A percentile compares a stretch with the other conserved stretches of the same genome.
Evolutionary conservation across 176 grass and related monocot species (phyloP).

Genomic region (Pharus latifolius): DNA sequence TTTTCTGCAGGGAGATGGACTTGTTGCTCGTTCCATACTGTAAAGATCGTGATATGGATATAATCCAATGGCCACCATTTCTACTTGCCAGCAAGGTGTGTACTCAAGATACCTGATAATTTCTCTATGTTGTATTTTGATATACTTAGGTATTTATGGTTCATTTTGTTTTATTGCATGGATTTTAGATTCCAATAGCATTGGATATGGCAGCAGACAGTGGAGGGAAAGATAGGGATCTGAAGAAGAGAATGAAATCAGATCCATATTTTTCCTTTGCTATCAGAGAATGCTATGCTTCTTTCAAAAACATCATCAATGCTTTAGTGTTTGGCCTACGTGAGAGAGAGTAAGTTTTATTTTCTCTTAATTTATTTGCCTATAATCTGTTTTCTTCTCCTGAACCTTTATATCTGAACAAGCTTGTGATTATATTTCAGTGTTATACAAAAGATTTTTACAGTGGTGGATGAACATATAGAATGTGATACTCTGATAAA

Average conservation of each 20-base stretch:
- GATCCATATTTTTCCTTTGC: constrained; percentile 78
- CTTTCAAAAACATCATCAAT: constrained; percentile 84
- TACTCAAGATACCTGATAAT: constrained; percentile 4
- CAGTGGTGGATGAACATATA: constrained; percentile 48
- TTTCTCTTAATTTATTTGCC: background rate
- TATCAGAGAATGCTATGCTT: constrained; percentile 85
- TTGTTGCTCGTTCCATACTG: constrained; percentile 95
- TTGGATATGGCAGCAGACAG: constrained; percentile 96
- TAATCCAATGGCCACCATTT: constrained; percentile 98
- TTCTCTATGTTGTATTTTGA: constrained; percentile 5
- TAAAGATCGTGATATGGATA: constrained; percentile 65
- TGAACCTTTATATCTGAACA: background rate
- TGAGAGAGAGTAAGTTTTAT: constrained; percentile 54
- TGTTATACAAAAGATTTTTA: constrained; percentile 62
- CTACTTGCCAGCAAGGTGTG: constrained; percentile 95
- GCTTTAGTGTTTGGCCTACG: constrained; percentile 50
- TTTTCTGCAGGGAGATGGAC: constrained; percentile 65
- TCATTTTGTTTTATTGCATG: background rate
- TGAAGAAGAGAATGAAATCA: constrained; percentile 64
- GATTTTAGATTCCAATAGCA: constrained; percentile 79
- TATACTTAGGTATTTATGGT: constrained; percentile 12
- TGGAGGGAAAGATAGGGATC: constrained; percentile 68
- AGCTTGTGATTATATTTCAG: constrained; percentile 30
- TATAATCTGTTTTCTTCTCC: constrained; percentile 1
- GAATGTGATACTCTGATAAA: constrained; percentile 12